Conservation (phyloP, 768 basidiomycete species). For the Filobasidium wieringae region DNA sequence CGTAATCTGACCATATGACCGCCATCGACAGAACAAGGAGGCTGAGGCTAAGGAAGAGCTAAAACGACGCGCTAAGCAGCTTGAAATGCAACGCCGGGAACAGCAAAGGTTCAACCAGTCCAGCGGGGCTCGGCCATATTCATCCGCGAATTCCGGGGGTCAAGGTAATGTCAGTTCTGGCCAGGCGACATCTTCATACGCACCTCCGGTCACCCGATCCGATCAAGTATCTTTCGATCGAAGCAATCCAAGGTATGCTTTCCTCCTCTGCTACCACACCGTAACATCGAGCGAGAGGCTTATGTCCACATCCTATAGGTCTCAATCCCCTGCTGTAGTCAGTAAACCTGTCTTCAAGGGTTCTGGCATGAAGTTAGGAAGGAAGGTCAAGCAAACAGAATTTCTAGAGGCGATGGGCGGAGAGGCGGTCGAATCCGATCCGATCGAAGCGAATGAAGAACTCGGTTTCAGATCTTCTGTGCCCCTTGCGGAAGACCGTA, state of each 20-base stretch:
- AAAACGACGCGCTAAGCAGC: slow-evolving; percentile 90
- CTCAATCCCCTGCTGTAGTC: slow-evolving; percentile 2
- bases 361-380: slow-evolving; percentile 89
- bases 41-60: slow-evolving; percentile 98
- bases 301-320: slow-evolving; percentile 12
- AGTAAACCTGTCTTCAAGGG: slow-evolving; percentile 71
- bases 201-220: too few species aligned
- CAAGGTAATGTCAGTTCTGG: too few species aligned
- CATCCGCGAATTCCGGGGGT: neutral
- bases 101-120: slow-evolving; percentile 57
- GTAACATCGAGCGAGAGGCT: slow-evolving; percentile 40
- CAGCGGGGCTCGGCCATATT: neutral
- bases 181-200: too few species aligned
- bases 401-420: slow-evolving; percentile 76
- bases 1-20: neutral
- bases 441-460: too few species aligned
- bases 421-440: slow-evolving; percentile 44
- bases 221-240: neutral
- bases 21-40: slow-evolving; percentile 72
- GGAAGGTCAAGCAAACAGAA: slow-evolving; percentile 84
- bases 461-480: slow-evolving; percentile 1
- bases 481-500: too few species aligned
- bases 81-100: slow-evolving; percentile 94
- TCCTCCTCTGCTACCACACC: slow-evolving; percentile 46
- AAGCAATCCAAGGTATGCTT: neutral